phyloP scores from a whole-genome alignment of 140 eudicot genomes.

The Bidens hawaiensis region DNA sequence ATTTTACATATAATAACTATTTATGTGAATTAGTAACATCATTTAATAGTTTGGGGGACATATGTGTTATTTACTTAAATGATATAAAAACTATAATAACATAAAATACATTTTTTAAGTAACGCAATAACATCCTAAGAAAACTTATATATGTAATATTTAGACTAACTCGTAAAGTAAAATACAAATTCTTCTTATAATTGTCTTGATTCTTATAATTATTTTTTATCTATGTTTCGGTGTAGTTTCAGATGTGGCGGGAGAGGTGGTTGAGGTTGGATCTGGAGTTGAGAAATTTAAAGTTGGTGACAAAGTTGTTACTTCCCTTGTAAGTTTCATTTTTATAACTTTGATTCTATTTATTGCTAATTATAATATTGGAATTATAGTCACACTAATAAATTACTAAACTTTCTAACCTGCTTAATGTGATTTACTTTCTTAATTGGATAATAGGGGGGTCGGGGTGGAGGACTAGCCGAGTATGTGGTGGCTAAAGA shows the following conservation, averaged over 20 bases:
- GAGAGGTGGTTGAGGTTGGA: slow-evolving; percentile 63
- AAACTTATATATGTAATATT: no score
- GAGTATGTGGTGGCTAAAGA: slow-evolving; percentile 64
- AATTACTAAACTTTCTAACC: background rate
- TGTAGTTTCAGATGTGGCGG: slow-evolving; percentile 70
- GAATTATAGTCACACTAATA: background rate
- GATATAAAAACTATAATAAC: no score
- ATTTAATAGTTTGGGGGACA: no score
- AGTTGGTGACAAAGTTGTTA: slow-evolving; percentile 66
- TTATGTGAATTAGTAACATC: no score
- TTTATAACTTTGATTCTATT: background rate
- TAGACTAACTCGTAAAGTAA: no score
- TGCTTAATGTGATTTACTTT: background rate
- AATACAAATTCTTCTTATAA: no score
- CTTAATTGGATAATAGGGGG: slow-evolving; percentile 36
- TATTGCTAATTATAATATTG: background rate
- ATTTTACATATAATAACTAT: no score
- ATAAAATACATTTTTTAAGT: no score
- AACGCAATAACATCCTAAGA: no score
- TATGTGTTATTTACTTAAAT: no score
- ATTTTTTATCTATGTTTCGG: no score
- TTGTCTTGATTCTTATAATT: no score
- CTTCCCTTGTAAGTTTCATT: slow-evolving; percentile 29
- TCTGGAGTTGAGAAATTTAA: slow-evolving; percentile 46
- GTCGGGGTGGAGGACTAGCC: slow-evolving; percentile 60